Conservation (phyloP, 768 basidiomycete species). For the Asterophora lycoperdoides region DNA sequence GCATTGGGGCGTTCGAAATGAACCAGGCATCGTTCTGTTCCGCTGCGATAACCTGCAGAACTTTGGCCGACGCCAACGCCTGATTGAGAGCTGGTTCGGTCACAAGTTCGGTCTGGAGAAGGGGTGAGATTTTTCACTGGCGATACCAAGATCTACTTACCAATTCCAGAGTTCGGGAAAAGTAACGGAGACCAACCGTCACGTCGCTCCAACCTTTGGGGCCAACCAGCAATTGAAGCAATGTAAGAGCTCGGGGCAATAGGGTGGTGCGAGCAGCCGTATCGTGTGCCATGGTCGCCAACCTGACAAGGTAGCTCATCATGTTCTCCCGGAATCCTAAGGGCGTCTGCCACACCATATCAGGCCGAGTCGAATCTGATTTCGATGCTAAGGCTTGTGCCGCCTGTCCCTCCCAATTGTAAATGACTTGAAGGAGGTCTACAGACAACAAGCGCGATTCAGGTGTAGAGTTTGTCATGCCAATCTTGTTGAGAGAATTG, state of each 20-base stretch:
- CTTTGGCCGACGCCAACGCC: constrained; percentile 80
- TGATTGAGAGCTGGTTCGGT: constrained; percentile 59
- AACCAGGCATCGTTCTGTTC: constrained; percentile 88
- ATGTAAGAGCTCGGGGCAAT: constrained; percentile 56
- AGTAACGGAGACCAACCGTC: constrained; percentile 86
- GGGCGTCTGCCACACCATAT: constrained; percentile 66
- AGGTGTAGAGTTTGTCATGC: constrained; percentile 65
- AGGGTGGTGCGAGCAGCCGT: constrained; percentile 43
- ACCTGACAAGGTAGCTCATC: constrained; percentile 92
- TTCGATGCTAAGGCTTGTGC: constrained; percentile 24
- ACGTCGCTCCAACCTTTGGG: constrained; percentile 89
- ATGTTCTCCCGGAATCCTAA: constrained; percentile 81
- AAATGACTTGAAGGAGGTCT: constrained; percentile 88
- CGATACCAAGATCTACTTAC: constrained; percentile 36
- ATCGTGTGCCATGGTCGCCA: constrained; percentile 68
- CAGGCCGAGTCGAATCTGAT: constrained; percentile 20
- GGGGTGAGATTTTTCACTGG: neutral
- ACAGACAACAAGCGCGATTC: constrained; percentile 87
- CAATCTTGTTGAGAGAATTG: constrained; percentile 82
- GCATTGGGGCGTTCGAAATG: constrained; percentile 56
- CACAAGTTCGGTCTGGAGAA: constrained; percentile 62
- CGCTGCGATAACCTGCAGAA: constrained; percentile 79
- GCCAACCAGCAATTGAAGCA: constrained; percentile 76
- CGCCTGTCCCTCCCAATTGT: constrained; percentile 86
- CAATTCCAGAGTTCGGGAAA: constrained; percentile 78